Base-by-base conservation (phyloP, 2,329 filamentous ascomycete species). In the Colletotrichum orbiculare region DNA sequence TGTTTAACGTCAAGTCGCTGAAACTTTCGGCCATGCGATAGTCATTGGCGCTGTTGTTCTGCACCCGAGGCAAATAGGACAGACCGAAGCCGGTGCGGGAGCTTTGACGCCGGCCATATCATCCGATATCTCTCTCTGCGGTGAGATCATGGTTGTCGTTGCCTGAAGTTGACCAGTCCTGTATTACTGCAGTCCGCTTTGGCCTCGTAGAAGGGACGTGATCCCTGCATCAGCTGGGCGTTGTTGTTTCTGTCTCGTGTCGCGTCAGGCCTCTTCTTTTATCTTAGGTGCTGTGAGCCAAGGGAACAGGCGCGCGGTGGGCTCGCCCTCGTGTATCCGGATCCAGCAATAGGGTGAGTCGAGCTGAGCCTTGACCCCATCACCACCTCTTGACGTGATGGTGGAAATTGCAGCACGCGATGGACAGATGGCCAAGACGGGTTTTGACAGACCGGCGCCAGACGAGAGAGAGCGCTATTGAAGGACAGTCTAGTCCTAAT, bases 371-470 rank as follows among this genome's bases (percentile, higher is more conserved):
- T 66, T 66, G 64, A 66, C 60, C 54, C 48, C 41, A 59, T 64
- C 60, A 62, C 15, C 43, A 54, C 60, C 60, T 45, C 48, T 57
- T 56, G 62, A 65, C 58, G 47, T 56, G 62, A 56, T 34, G 41
- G 60, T 64, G 64, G 64, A 64, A 66, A 66, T 66, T 66, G 64
- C 60, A 25, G 43, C 56, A 50, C 38, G 49, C 54, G 49, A 41
- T 35, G 41, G 53, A 60, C 60, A 60, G 49, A 41, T 35, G 41
- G 53, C 64, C 60, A 66, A 64, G 54, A 50, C 60, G 64, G 60
- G 48, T 45, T 25, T 10, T 59, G 64, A 42, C 54, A 60, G 60
- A 52, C 43, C 45, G 45, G 54, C 48, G n/a, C 47, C 13, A 37
- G 42, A 33, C 45, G 57, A 47, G 33, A 25, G 17, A 34, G 10